Evolutionary conservation across 192 early-diverging fungal species (phyloP), one percentile per base, ranked within the genome.

Genomic region (Rhizophlyctis rosea): DNA sequence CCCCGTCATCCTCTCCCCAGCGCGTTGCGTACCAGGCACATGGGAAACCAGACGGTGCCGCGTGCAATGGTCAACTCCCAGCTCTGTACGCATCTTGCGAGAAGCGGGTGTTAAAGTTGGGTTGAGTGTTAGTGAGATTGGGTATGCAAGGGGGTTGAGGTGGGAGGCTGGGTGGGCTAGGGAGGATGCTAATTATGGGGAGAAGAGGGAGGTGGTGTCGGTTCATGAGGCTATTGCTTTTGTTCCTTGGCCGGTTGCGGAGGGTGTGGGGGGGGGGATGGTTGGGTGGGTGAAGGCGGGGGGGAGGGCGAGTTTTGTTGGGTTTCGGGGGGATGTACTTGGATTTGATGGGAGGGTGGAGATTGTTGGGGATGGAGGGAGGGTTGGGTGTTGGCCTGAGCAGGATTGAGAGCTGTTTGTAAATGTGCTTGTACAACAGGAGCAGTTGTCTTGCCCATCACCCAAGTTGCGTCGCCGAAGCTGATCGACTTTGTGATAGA

Each of bases 151-250:
- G 50, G 82, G 86, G 48, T 68, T 91, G 50, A 76, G 84, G 11
- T 92, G 87, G 87, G 88, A 88, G 71, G 90, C 90, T 27, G 90
- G 87, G 4, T 90, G 88, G 87, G 75, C 75, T 2, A 33, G 65
- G 3, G 70, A 27, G 14, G 81, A 81, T 39, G 73, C 60, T 11
- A 50, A 50, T 13, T 59, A 53, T 13, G 69, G 73, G 31, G 57
- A 69, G 23, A 55, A 49, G 18, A n/a, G 52, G 14, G 34, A 34
- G 31, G 50, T 23, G 18, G 70, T 87, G 36, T 57, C 74, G 0
- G 87, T 79, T 62, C 73, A 72, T 47, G 84, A 91, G 25, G 87
- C 87, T 1, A 77, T 91, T 30, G 85, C 77, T 3, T 78, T 84
- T 36, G 80, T 91, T 34, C 86, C 88, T 30, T 88, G 81, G 77